A percentile compares a stretch with the other conserved stretches of the same genome.
phyloP scores from a whole-genome alignment of 371 early-diverging fungal species.

The Mycotypha africana region DNA sequence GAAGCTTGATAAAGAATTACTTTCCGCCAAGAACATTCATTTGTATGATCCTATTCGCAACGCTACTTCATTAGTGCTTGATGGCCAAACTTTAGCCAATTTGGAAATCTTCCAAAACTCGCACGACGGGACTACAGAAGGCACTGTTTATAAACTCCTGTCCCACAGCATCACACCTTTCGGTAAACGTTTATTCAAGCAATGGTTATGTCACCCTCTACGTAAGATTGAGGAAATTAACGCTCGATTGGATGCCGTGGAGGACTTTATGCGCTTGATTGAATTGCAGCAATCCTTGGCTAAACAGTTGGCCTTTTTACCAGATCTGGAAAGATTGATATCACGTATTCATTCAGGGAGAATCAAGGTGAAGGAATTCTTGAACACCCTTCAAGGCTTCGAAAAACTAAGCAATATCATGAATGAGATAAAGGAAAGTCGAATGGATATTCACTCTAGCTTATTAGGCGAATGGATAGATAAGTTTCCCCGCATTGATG shows the following conservation, averaged over 20 bases:
- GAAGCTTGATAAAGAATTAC: slow-evolving; percentile 80
- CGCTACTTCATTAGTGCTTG: slow-evolving; percentile 72
- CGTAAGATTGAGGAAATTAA: slow-evolving; percentile 69
- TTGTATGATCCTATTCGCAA: slow-evolving; percentile 75
- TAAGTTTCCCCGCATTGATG: slow-evolving; percentile 49
- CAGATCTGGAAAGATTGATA: slow-evolving; percentile 92
- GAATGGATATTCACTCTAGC: slow-evolving; percentile 36
- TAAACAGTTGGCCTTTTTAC: slow-evolving; percentile 42
- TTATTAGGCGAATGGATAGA: slow-evolving; percentile 37
- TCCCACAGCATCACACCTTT: slow-evolving; percentile 86
- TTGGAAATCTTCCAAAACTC: slow-evolving; percentile 92
- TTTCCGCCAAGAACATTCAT: slow-evolving; percentile 78
- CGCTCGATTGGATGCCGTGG: slow-evolving; percentile 83
- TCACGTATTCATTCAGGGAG: slow-evolving; percentile 86
- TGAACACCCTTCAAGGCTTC: slow-evolving; percentile 60
- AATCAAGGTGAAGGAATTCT: slow-evolving; percentile 75
- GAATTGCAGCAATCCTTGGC: slow-evolving; percentile 49
- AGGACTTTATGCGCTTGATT: slow-evolving; percentile 60
- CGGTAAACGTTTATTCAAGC: slow-evolving; percentile 82
- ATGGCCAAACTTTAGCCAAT: slow-evolving; percentile 92
- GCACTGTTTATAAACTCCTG: slow-evolving; percentile 85
- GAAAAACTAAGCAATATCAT: slow-evolving; percentile 36
- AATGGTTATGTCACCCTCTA: slow-evolving; percentile 95
- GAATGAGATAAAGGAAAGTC: slow-evolving; percentile 21
- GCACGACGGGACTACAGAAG: slow-evolving; percentile 66